Evolutionary conservation across 345 rosid genomes (phyloP).

Genomic region (Leavenworthia alabamica): DNA sequence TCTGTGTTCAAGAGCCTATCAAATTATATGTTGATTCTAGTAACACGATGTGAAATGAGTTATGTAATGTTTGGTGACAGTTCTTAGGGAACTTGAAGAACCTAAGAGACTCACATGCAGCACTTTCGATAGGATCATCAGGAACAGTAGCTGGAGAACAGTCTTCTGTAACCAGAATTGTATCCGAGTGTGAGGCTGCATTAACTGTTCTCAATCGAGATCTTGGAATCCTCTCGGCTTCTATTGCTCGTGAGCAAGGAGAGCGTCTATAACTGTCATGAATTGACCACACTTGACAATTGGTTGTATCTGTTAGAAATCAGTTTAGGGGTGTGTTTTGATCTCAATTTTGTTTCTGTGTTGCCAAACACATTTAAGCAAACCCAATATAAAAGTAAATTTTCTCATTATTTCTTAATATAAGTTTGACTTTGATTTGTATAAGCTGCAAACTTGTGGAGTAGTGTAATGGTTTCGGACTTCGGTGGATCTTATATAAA

Average conservation of each 20-base stretch:
- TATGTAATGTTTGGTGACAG: constrained; percentile 37
- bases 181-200: constrained; percentile 85
- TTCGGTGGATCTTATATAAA: not conserved
- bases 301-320: constrained; percentile 4
- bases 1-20: not conserved
- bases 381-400: not conserved
- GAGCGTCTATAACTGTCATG: constrained; percentile 28
- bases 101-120: constrained; percentile 89
- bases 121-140: constrained; percentile 78
- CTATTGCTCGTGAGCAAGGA: constrained; percentile 71
- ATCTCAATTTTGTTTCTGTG: not conserved
- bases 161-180: constrained; percentile 77
- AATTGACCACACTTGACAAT: not conserved
- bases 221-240: constrained; percentile 80
- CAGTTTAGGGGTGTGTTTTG: not conserved
- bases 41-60: not conserved
- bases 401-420: not conserved
- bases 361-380: not conserved
- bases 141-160: constrained; percentile 85
- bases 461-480: not conserved
- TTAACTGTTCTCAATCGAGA: constrained; percentile 80
- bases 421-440: not conserved
- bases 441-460: not conserved
- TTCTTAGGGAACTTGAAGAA: constrained; percentile 91
- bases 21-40: not conserved